Base-by-base conservation (phyloP, 2,329 filamentous ascomycete species). In the Talaromyces sp. region DNA sequence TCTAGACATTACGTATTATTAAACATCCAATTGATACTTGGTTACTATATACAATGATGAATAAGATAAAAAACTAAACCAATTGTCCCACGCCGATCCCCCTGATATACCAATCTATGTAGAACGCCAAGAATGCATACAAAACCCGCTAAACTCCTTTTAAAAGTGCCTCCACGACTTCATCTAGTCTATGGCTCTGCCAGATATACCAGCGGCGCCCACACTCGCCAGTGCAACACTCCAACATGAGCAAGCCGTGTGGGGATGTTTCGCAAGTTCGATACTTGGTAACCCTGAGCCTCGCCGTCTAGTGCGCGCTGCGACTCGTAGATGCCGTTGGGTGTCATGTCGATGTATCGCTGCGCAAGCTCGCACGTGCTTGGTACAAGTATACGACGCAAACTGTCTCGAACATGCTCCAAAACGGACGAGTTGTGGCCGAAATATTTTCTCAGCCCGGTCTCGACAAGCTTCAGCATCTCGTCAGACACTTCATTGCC, bases 161-260 rank as follows among this genome's bases (percentile, higher is more conserved):
- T 27, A 52, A 43, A 10, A 12, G 5, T 53, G 43, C 29, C 2
- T 32, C 24, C 19, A n/a, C 35, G 54, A 14, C 14, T 21, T 4
- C 8, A 32, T 24, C 1, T 27, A 57, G 11, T 29, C 43, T 46
- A n/a, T 14, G 29, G 62, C 43, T 74, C 72, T 24, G 69, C 65
- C 26, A 72, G 65, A 57, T 96, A 96, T 12, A 89, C 85, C 57
- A 96, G 79, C 2, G 85, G 84, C 1, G 85, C 84, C 91, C 92
- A 97, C 3, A 96, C 88, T 54, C 90, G 84, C 92, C 92, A 97
- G 74, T 97, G 92, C 26, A 97, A 77, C 6, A 94, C 82, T 14
- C 90, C 86, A 51, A 97, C 85, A 69, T 97, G 93, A 6, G 91
- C 88, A 56, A 96, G 81, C 52, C 90, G 86, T 51, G 87, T 88